phyloP scores from a whole-genome alignment of 2,329 filamentous ascomycete genomes.

The Cercospora janseana region DNA sequence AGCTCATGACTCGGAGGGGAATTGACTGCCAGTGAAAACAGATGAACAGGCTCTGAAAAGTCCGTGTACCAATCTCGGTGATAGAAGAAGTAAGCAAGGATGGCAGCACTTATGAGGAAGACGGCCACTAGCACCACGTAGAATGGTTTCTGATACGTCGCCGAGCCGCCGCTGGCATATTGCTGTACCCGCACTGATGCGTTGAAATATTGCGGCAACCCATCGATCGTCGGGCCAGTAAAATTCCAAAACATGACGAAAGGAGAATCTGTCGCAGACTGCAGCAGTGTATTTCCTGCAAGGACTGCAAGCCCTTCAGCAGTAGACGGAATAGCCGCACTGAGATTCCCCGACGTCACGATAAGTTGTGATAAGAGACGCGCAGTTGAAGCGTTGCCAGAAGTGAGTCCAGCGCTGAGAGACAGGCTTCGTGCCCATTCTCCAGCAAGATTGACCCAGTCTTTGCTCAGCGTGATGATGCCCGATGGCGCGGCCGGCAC shows the following conservation, averaged over 20 bases:
- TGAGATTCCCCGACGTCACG: constrained; percentile 43
- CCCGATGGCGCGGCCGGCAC: constrained; percentile 56
- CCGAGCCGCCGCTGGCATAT: constrained; percentile 66
- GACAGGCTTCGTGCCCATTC: constrained; percentile 47
- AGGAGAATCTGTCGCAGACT: constrained; percentile 58
- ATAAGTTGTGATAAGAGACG: constrained; percentile 48
- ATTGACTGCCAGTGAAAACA: constrained; percentile 52
- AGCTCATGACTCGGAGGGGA: constrained; percentile 53
- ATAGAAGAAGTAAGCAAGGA: constrained; percentile 61
- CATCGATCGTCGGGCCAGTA: constrained; percentile 32
- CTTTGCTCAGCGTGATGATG: constrained; percentile 40
- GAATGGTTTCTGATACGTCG: constrained; percentile 64
- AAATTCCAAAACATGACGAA: constrained; percentile 53
- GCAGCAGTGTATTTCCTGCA: constrained; percentile 63
- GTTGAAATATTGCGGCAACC: constrained; percentile 60
- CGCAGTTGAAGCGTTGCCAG: constrained; percentile 46
- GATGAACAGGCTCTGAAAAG: constrained; percentile 66
- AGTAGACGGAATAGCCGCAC: constrained; percentile 59
- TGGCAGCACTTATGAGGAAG: constrained; percentile 65
- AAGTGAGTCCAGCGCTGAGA: constrained; percentile 44
- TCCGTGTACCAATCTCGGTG: constrained; percentile 68
- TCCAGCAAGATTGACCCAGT: constrained; percentile 47
- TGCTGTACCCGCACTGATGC: constrained; percentile 63
- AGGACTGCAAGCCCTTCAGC: constrained; percentile 72
- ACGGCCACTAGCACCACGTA: constrained; percentile 64